Conservation (phyloP, 371 early-diverging fungal species). For the Mortierella sp. region DNA sequence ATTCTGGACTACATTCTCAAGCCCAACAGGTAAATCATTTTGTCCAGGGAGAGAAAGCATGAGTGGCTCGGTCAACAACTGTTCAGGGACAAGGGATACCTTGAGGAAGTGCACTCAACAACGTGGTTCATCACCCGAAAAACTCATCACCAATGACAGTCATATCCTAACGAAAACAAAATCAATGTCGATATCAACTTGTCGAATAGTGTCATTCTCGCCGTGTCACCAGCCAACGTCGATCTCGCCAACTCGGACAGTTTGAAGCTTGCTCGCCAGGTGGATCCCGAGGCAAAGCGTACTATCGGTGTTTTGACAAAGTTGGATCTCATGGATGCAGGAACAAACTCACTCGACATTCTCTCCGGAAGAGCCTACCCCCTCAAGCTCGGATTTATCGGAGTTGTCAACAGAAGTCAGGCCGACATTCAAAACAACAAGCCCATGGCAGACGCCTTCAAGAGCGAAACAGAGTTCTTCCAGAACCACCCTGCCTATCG, state of each 20-base stretch:
- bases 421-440: conserved; percentile 88
- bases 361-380: conserved; percentile 87
- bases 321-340: conserved; percentile 96
- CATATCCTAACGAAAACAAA: not conserved
- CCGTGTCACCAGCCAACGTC: conserved; percentile 94
- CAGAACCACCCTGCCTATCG: conserved; percentile 84
- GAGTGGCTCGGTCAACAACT: not conserved
- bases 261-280: conserved; percentile 91
- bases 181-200: not conserved
- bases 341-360: conserved; percentile 91
- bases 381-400: conserved; percentile 91
- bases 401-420: conserved; percentile 92
- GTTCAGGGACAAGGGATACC: not conserved
- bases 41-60: not conserved
- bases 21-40: conserved; percentile 75
- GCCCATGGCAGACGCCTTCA: conserved; percentile 82
- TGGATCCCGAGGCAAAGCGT: conserved; percentile 89
- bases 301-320: conserved; percentile 96
- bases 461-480: conserved; percentile 87
- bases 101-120: no score
- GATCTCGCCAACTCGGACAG: conserved; percentile 96
- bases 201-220: conserved; percentile 86
- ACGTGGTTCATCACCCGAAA: no score
- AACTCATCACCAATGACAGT: not conserved
- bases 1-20: conserved; percentile 89